Base-by-base conservation (phyloP, 2,329 filamentous ascomycete species). In the Exophiala dermatitidis region DNA sequence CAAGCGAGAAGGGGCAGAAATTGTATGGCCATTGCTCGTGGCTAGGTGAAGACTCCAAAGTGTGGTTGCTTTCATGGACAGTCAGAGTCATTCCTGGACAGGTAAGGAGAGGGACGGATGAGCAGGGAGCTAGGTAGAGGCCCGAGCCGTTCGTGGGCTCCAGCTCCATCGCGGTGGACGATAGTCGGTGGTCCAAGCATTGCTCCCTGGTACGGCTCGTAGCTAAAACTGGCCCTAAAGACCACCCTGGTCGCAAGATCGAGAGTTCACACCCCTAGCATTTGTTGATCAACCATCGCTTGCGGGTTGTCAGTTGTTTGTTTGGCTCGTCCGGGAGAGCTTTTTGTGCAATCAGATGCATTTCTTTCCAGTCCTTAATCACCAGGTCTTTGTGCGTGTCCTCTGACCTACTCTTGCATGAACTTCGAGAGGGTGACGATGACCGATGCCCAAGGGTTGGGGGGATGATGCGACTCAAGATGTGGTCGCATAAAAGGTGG, bases 401-500 rank as follows among this genome's bases (percentile, higher is more conserved):
- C n/a, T 36, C 33, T 36, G 33, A 36, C 33, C 33, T 36, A n/a
- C n/a, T 36, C 33, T 36, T 36, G 33, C n/a, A n/a, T 40, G 50
- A 26, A 41, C 10, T 41, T 3, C 12, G 38, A 41, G 38, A 41
- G 4, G 19, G 19, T 28, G 12, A 26, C 28, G 38, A 28, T 26
- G 26, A 26, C 38, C 6, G 38, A 41, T 28, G 19, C 12, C 19
- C 19, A 19, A 19, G 19, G 19, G 32, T 31, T 26, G n/a, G 45
- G 26, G 42, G 12, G 51, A 40, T 54, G 52, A 59, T 43, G 45
- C 57, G 41, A 52, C 57, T 55, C 50, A 49, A 55, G 51, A 59
- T 37, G 48, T 44, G 57, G 57, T 50, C 57, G 57, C 57, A 59
- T 57, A 46, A 50, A 47, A 32, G 54, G 46, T 36, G 49, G 41